phyloP scores from a whole-genome alignment of 495 filamentous ascomycete genomes.

The Aspergillus nanangensis region DNA sequence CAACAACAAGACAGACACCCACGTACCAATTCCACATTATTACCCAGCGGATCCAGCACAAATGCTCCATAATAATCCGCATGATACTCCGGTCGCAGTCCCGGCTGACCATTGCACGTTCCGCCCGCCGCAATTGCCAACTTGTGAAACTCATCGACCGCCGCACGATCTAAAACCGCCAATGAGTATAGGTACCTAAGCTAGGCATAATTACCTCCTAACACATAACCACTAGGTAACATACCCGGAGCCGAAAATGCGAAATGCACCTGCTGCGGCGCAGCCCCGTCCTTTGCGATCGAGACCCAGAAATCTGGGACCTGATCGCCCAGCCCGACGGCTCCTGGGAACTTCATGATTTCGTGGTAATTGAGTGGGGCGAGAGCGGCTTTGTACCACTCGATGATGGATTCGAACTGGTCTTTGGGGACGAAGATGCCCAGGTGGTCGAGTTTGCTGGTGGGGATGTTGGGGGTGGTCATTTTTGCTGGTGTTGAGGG shows the following conservation, averaged over 20 bases:
- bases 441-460: constrained; percentile 22
- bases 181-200: neutral
- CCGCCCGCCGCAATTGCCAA: constrained; percentile 42
- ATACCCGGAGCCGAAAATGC: constrained; percentile 16
- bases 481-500: too few relatives aligned
- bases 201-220: too few relatives aligned
- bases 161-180: constrained; percentile 21
- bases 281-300: constrained; percentile 3
- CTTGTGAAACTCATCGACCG: constrained; percentile 36
- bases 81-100: constrained; percentile 33
- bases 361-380: constrained; percentile 34
- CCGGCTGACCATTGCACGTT: constrained; percentile 42
- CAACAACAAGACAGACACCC: neutral
- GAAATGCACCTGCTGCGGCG: constrained; percentile 13
- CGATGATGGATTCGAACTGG: constrained; percentile 25
- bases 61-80: constrained; percentile 46
- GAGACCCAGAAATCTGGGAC: constrained; percentile 40
- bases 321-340: constrained; percentile 18
- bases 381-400: constrained; percentile 36
- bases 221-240: too few relatives aligned
- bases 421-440: constrained; percentile 14
- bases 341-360: constrained; percentile 18
- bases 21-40: constrained; percentile 47
- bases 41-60: constrained; percentile 47
- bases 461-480: too few relatives aligned